Conservation (phyloP, 78 protist genomes). For the slime mould (Dictyostelium discoideum) region DNA sequence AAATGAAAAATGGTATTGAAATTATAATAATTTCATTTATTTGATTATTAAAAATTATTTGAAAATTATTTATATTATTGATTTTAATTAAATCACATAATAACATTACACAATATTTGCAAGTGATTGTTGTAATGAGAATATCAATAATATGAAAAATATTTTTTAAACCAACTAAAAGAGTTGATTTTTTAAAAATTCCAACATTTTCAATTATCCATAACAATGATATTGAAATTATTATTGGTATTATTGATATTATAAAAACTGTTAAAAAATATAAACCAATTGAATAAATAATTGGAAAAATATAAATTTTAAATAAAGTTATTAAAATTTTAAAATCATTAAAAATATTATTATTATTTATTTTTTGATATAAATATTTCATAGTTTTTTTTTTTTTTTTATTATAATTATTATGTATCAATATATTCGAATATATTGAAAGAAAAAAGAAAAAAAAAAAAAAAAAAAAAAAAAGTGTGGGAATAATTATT, state of each 20-base stretch:
- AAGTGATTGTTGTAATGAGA: not conserved
- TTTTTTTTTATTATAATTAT: not conserved
- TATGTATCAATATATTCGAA: no score
- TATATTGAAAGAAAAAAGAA: no score
- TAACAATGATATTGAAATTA: not conserved
- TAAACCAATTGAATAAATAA: not conserved
- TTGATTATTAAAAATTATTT: no score
- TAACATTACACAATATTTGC: not conserved
- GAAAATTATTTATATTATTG: no score
- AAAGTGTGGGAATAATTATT: no score
- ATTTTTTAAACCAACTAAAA: not conserved
- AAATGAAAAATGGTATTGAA: not conserved
- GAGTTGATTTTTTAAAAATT: not conserved
- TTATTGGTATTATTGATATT: not conserved
- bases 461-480: no score
- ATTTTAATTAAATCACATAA: not conserved
- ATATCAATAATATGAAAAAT: not conserved
- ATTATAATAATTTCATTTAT: not conserved
- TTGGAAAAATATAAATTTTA: not conserved
- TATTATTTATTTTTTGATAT: not conserved
- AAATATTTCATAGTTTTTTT: not conserved
- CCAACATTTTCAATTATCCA: not conserved
- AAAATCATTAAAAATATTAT: not conserved
- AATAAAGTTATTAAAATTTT: not conserved
- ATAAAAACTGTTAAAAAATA: not conserved